Evolutionary conservation across 805 yeast species (phyloP), one percentile per base, ranked within the genome.

Genomic region (Cephaloascus albidus): DNA sequence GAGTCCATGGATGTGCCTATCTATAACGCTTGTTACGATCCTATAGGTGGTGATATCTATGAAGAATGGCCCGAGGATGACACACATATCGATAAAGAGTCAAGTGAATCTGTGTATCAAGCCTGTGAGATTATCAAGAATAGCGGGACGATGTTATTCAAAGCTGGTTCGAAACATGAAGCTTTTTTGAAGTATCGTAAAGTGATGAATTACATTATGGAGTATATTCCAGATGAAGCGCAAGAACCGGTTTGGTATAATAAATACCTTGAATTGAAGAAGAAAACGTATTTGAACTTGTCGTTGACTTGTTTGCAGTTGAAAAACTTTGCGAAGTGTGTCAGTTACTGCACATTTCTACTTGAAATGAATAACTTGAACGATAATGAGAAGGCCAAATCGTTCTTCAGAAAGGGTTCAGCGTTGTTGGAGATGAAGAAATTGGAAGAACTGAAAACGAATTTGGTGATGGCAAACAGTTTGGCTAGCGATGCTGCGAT

Each of bases 11-110:
- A 54, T 0, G 54, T 78, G 2, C 90, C 90, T 0, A 65, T 80
- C 2, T 73, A 50, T 48, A 78, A 78, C 48, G 85, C 88, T 0
- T 72, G 82, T 36, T 75, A 76, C 47, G 74, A 73, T 43, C 51
- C 60, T 0, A 63, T 78, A 5, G 87, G 82, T 1, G 86, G 85
- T 5, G 94, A 85, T 49, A 54, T 74, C 0, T 85, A 70, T 49
- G 93, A 84, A 57, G 93, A 84, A 54, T 76, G 68, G 47, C 94
- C 93, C 0, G 88, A 78, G 43, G 94, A 85, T 54, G 86, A 83
- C 47, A 61, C 52, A 3, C 56, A 68, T 41, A 74, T 81, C 37
- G 78, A 74, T 41, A 72, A 72, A 35, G 79, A 82, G 16, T 74
- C 80, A 38, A 65, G 78, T 5, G 68, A 63, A 38, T 61, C 65